These are phyloP conservation scores for Trichoderma gamsii DNA, from an alignment of 495 filamentous ascomycete genomes.

Conservation along the genomic window DNA sequence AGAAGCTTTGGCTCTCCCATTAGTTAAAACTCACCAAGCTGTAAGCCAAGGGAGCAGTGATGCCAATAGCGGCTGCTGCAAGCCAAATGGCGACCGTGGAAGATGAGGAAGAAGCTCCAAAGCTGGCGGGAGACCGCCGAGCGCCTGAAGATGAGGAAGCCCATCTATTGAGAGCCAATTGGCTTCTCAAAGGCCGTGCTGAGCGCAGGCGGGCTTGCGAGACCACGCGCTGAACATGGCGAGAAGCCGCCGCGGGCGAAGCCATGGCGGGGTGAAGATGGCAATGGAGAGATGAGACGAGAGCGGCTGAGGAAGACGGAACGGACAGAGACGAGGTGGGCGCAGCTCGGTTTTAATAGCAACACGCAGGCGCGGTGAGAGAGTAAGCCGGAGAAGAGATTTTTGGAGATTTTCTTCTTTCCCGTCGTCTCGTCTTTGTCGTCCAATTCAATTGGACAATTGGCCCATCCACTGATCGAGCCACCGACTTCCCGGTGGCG, in stretches of 20 bases:
- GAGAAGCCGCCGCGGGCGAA: not conserved
- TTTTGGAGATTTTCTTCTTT: not conserved
- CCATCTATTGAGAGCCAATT: conserved; percentile 6
- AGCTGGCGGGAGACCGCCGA: not conserved
- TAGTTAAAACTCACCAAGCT: not conserved
- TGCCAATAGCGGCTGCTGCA: conserved; percentile 9
- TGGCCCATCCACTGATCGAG: not conserved
- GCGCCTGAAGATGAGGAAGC: not conserved
- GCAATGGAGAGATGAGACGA: not conserved
- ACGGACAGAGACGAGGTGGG: not conserved
- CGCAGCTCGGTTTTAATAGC: not conserved
- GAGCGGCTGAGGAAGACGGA: not conserved
- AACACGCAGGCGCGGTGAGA: not conserved
- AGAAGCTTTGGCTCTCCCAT: not conserved
- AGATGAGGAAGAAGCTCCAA: not conserved
- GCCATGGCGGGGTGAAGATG: conserved; percentile 1
- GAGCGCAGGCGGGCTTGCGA: not conserved
- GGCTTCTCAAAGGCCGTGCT: not conserved
- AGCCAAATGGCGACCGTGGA: conserved; percentile 9
- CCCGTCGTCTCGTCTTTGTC: not conserved
- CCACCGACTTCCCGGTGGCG: conserved; percentile 1
- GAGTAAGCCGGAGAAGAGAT: not conserved
- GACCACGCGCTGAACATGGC: conserved; percentile 9
- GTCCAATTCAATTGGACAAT: not conserved
- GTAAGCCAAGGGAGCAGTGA: conserved; percentile 16